phyloP scores from a whole-genome alignment of 2,329 filamentous ascomycete genomes.

The Mollisia scopiformis region DNA sequence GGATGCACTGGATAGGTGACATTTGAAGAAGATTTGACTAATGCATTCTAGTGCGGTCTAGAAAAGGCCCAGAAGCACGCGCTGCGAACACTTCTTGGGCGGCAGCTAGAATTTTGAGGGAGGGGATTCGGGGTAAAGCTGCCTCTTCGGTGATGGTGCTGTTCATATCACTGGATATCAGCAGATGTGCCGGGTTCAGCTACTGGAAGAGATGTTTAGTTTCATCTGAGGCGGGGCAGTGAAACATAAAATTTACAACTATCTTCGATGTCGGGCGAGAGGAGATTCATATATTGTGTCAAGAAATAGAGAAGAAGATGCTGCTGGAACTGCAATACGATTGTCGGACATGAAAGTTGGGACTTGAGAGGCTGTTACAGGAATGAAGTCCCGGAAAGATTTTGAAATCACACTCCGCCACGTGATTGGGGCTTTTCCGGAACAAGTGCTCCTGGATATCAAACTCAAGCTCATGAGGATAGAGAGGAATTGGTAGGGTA shows the following conservation, averaged over 20 bases:
- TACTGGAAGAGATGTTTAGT: not conserved
- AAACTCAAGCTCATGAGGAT: too few relatives aligned
- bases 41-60: slow-evolving; percentile 3
- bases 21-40: slow-evolving; percentile 10
- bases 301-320: too few relatives aligned
- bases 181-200: too few relatives aligned
- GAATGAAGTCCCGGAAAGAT: too few relatives aligned
- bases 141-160: not conserved
- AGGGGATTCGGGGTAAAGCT: not conserved
- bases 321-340: too few relatives aligned
- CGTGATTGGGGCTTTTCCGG: not conserved
- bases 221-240: not conserved
- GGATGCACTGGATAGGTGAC: not conserved
- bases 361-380: too few relatives aligned
- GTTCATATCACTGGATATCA: not conserved
- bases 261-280: too few relatives aligned
- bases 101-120: not conserved
- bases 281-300: too few relatives aligned
- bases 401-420: too few relatives aligned
- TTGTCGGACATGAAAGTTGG: too few relatives aligned
- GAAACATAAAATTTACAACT: not conserved
- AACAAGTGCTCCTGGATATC: too few relatives aligned
- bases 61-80: slow-evolving; percentile 11
- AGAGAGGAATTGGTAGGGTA: too few relatives aligned
- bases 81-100: not conserved